Base-by-base conservation (phyloP, 768 basidiomycete species). In the Termitomyces sp. region DNA sequence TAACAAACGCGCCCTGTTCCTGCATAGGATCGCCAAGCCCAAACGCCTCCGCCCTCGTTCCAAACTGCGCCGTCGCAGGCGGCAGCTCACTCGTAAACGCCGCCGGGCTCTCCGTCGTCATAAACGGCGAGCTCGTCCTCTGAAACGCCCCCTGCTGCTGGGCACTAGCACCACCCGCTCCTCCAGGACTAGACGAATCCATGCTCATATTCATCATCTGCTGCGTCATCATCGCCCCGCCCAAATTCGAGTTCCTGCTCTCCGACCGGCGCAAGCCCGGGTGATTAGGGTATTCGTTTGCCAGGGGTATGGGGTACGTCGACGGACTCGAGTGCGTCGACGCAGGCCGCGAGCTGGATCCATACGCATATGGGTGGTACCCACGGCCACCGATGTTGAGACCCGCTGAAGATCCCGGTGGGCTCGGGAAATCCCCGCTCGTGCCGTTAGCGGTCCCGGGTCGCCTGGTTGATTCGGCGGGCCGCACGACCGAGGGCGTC, bases 401-500 rank as follows among this genome's bases (percentile, higher is more conserved):
- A 53, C 65, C 61, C 18, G 67, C 66, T 27, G 68, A 68, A 46
- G 70, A 68, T 18, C 64, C 69, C 12, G 72, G 72, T 2, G 74
- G 73, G 4, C 71, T 60, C 0, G 66, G 55, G 60, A 72, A 73
- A 56, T 76, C 72, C 12, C 37, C 37, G 63, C 70, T 63, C 62
- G 75, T 67, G 65, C 74, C 76, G 61, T 31, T 62, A 12, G 78
- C 68, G 47, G 81, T 76, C 71, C 75, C 61, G 60, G 83, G 81
- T 57, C 80, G 59, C n/a, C 79, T 69, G 49, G 75, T 78, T 34
- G 75, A 74, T 61, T 81, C 82, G 44, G 77, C 82, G 53, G 72
- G 78, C 53, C 84, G 77, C 46, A 76, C 69, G 29, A 85, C 60
- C 0, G 84, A 84, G 9, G 90, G 89, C 8, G 90, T 92, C 79